Conservation (phyloP, 306 rosid species). For the Comarum palustre region DNA sequence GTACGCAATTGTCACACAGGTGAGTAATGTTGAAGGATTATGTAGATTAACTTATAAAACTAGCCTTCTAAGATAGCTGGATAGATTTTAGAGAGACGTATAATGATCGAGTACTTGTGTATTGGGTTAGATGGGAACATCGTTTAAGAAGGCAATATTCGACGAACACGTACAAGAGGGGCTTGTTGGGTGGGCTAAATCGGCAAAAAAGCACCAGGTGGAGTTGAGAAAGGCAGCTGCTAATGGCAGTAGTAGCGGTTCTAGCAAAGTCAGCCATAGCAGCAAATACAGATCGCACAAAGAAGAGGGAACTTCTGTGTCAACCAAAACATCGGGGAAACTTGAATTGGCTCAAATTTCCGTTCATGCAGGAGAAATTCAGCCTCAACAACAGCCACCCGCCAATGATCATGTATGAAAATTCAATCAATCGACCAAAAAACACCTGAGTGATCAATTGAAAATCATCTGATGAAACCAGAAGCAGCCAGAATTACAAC, state of each 20-base stretch:
- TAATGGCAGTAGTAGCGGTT: background rate
- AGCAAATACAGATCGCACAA: background rate
- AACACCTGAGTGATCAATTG: too few species aligned
- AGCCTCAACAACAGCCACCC: background rate
- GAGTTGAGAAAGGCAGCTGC: slow-evolving; percentile 20
- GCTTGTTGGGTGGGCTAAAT: slow-evolving; percentile 29
- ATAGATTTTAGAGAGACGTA: background rate
- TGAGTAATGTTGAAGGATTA: slow-evolving; percentile 2
- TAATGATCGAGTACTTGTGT: background rate
- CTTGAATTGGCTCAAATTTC: slow-evolving; percentile 9
- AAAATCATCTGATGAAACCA: too few species aligned
- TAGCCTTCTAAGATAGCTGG: too few species aligned
- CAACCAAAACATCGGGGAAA: background rate
- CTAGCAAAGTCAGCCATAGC: slow-evolving; percentile 17
- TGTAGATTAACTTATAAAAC: too few species aligned
- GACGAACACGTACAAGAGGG: slow-evolving; percentile 30
- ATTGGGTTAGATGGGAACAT: slow-evolving; percentile 33
- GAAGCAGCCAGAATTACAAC: too few species aligned
- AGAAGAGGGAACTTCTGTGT: background rate
- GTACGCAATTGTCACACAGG: slow-evolving; percentile 38
- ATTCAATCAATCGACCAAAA: too few species aligned
- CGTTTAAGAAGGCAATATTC: slow-evolving; percentile 32
- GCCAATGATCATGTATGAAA: background rate
- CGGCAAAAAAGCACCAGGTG: slow-evolving; percentile 20
- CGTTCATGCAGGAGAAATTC: background rate